A percentile compares a stretch with the other conserved stretches of the same genome.
Evolutionary conservation across 495 filamentous ascomycete species (phyloP).

Genomic region (Penicillium tannophilum): DNA sequence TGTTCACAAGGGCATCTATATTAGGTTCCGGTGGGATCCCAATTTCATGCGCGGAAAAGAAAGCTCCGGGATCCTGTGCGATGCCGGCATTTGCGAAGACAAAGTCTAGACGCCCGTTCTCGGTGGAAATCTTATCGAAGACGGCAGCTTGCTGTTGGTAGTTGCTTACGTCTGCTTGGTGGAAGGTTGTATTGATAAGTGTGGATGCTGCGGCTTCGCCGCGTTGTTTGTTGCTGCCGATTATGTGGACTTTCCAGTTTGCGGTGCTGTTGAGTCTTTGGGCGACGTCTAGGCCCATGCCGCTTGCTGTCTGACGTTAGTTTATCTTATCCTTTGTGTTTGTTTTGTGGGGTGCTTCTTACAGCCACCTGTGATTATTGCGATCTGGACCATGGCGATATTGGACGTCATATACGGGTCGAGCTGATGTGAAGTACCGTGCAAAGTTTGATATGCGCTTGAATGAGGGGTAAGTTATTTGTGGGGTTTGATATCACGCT

Average conservation of each 20-base stretch:
- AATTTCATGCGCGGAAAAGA: background rate
- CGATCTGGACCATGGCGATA: conserved; percentile 12
- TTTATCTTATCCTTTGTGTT: background rate
- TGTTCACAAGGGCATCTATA: conserved; percentile 42
- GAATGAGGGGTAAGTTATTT: background rate
- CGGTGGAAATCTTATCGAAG: conserved; percentile 16
- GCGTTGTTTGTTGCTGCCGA: conserved; percentile 19
- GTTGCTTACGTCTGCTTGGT: conserved; percentile 19
- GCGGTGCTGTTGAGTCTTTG: conserved; percentile 10
- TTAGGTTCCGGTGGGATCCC: background rate
- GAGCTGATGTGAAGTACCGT: background rate
- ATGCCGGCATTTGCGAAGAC: conserved; percentile 31
- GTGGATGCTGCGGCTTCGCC: conserved; percentile 11
- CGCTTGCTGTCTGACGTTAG: conserved; percentile 15
- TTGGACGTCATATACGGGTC: conserved; percentile 6
- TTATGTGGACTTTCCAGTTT: conserved; percentile 24
- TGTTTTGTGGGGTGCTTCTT: background rate
- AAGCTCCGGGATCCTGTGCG: conserved; percentile 13
- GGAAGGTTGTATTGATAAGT: conserved; percentile 12
- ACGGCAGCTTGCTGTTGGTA: conserved; percentile 15
- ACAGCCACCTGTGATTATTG: conserved; percentile 22
- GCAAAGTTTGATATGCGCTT: too few relatives aligned
- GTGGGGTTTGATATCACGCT: background rate
- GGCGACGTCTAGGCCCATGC: conserved; percentile 28
- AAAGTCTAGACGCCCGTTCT: conserved; percentile 20